Conservation (phyloP, 306 rosid species). For the Rosa rugosa region DNA sequence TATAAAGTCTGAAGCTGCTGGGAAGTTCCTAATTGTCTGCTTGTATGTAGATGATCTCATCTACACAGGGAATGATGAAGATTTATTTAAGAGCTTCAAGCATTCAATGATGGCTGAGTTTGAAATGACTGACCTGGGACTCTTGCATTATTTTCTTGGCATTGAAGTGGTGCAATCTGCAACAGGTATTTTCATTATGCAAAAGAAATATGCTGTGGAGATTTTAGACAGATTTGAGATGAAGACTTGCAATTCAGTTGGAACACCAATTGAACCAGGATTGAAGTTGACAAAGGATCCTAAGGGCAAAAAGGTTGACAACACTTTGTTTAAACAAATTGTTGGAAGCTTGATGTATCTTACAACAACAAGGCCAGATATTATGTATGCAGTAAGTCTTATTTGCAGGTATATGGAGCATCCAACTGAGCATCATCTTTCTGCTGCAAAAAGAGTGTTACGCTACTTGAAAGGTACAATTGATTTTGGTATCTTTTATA, state of each 20-base stretch:
- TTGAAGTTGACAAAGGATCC: background rate
- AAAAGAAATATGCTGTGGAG: background rate
- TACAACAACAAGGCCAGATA: background rate
- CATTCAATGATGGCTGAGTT: background rate
- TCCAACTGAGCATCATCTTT: background rate
- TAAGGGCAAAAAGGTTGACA: background rate
- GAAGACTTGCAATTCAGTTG: background rate
- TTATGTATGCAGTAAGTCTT: background rate
- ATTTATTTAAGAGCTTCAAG: no score
- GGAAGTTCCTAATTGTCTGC: background rate
- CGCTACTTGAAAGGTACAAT: background rate
- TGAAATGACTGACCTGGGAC: background rate
- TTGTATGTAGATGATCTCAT: slow-evolving; percentile 3
- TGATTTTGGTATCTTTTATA: background rate
- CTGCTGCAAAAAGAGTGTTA: background rate
- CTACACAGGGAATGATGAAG: background rate
- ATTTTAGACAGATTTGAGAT: background rate
- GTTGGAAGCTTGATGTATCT: background rate
- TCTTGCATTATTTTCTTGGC: background rate
- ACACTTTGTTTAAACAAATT: background rate
- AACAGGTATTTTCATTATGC: background rate
- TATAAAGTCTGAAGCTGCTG: background rate
- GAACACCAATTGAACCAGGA: background rate
- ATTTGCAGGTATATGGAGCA: background rate
- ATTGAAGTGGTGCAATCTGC: background rate